Percentiles rank a stretch among this genome's conserved stretches.
These are phyloP conservation scores for Babesia caballi DNA, from an alignment of 169 alveolate species.

Conservation along the genomic window DNA sequence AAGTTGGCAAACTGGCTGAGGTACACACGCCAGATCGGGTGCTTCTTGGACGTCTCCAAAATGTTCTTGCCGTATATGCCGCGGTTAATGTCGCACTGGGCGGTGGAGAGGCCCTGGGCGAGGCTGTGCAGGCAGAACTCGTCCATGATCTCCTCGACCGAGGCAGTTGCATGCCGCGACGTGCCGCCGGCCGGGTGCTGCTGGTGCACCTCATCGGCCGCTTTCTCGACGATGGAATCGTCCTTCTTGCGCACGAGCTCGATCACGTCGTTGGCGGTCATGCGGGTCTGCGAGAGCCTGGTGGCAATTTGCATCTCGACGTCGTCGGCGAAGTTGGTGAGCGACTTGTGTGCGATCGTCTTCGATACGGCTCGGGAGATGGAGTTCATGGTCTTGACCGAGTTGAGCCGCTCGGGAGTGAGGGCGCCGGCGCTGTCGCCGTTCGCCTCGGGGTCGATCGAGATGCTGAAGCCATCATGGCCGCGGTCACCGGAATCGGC, in stretches of 20 bases:
- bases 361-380: constrained; percentile 11
- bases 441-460: neutral
- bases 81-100: constrained; percentile 72
- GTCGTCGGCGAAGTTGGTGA: constrained; percentile 47
- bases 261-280: constrained; percentile 53
- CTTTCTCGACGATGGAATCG: constrained; percentile 60
- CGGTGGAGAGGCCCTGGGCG: constrained; percentile 68
- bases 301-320: constrained; percentile 50
- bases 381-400: neutral
- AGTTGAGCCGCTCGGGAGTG: neutral
- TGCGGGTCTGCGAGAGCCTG: constrained; percentile 36
- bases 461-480: neutral
- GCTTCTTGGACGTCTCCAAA: constrained; percentile 80
- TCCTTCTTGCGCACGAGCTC: constrained; percentile 55
- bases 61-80: constrained; percentile 82
- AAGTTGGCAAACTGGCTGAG: constrained; percentile 80
- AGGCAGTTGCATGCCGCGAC: constrained; percentile 68
- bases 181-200: constrained; percentile 69
- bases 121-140: constrained; percentile 76
- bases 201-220: constrained; percentile 53
- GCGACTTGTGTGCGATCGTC: neutral
- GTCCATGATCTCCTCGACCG: constrained; percentile 70
- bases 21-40: constrained; percentile 82
- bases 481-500: neutral
- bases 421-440: neutral